phyloP scores from a whole-genome alignment of 1,139 yeast genomes.

The Candida anutae region DNA sequence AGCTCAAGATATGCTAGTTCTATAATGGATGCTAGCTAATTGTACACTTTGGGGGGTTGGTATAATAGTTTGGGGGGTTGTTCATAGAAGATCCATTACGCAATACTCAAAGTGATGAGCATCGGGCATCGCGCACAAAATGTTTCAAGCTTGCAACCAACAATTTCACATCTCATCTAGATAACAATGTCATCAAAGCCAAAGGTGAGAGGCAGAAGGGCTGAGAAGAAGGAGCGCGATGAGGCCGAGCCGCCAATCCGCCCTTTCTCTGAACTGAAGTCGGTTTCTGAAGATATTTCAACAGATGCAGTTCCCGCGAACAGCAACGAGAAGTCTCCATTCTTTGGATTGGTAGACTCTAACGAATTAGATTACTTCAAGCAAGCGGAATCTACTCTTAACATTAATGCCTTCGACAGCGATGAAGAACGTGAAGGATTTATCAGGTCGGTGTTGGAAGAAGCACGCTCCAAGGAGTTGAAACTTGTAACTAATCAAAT shows the following conservation, averaged over 20 bases:
- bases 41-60: no score
- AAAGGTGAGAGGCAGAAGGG: constrained; percentile 62
- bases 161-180: background rate
- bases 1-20: no score
- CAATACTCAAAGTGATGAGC: constrained; percentile 2
- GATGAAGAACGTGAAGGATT: constrained; percentile 70
- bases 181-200: constrained; percentile 11
- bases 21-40: no score
- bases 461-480: constrained; percentile 82
- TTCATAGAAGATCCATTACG: constrained; percentile 4
- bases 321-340: constrained; percentile 20
- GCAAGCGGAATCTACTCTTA: constrained; percentile 81
- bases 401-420: constrained; percentile 69
- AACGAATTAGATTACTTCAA: constrained; percentile 85
- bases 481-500: constrained; percentile 91
- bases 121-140: constrained; percentile 2
- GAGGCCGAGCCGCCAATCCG: constrained; percentile 7
- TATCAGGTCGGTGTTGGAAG: constrained; percentile 72
- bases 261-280: constrained; percentile 3
- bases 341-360: constrained; percentile 81
- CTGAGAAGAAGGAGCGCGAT: constrained; percentile 24
- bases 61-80: no score
- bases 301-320: constrained; percentile 1
- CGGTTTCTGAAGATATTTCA: constrained; percentile 5
- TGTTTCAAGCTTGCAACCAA: background rate